Conservation (phyloP, 2,329 filamentous ascomycete genomes). For the Nemania diffusa region DNA sequence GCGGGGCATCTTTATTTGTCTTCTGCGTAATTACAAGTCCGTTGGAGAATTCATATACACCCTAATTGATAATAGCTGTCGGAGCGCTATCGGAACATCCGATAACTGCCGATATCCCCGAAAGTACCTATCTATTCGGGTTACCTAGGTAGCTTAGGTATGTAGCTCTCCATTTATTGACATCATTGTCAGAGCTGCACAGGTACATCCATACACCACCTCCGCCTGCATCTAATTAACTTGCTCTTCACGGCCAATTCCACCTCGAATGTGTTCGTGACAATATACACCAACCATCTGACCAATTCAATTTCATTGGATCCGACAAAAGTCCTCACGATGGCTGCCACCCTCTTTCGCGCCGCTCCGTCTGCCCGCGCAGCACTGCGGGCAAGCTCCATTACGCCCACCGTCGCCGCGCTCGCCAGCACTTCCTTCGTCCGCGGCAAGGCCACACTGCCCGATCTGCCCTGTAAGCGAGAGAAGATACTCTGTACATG, state of each 20-base stretch:
- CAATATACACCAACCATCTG: background rate
- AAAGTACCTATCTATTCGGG: background rate
- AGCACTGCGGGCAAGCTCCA: constrained; percentile 73
- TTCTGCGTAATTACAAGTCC: constrained; percentile 3
- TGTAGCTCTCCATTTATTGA: constrained; percentile 20
- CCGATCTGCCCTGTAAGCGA: constrained; percentile 80
- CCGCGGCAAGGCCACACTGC: constrained; percentile 90
- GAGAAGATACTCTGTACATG: no score
- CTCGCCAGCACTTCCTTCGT: constrained; percentile 80
- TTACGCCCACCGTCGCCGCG: constrained; percentile 67
- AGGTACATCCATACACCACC: background rate
- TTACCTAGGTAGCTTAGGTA: background rate
- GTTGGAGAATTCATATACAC: constrained; percentile 3
- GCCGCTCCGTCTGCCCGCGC: constrained; percentile 74
- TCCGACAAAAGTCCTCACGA: constrained; percentile 52
- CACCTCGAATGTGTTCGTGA: background rate
- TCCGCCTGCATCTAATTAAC: background rate
- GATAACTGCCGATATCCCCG: constrained; percentile 10
- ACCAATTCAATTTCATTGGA: background rate
- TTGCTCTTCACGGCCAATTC: background rate
- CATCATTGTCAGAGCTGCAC: constrained; percentile 27
- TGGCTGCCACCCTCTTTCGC: constrained; percentile 82
- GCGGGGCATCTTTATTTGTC: constrained; percentile 9
- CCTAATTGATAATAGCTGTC: no score
- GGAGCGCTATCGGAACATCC: constrained; percentile 19